Conservation (phyloP, 2,329 filamentous ascomycete genomes). For the Aspergillus tanneri region DNA sequence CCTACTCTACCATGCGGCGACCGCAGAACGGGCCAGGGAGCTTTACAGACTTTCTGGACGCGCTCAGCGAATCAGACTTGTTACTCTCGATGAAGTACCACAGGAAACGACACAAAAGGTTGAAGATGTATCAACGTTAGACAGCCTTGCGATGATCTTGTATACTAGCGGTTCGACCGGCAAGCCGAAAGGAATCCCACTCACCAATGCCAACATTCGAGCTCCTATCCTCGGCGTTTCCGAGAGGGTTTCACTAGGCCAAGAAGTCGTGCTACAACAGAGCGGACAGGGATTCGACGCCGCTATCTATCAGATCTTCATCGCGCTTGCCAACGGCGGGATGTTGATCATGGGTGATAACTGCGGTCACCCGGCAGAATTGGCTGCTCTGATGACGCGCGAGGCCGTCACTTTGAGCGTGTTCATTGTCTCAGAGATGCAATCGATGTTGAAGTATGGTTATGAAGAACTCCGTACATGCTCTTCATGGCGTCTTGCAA, state of each 20-base stretch:
- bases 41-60: neutral
- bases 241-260: neutral
- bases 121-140: neutral
- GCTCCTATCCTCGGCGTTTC: slow-evolving; percentile 6
- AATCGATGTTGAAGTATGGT: slow-evolving; percentile 8
- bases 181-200: slow-evolving; percentile 14
- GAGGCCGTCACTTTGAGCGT: slow-evolving; percentile 6
- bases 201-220: slow-evolving; percentile 7
- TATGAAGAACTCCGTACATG: slow-evolving; percentile 7
- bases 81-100: slow-evolving; percentile 4
- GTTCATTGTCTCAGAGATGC: slow-evolving; percentile 7
- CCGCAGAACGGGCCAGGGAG: slow-evolving; percentile 1
- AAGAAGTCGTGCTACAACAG: slow-evolving; percentile 9
- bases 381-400: slow-evolving; percentile 4
- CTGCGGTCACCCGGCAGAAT: slow-evolving; percentile 3
- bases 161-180: slow-evolving; percentile 23
- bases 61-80: neutral
- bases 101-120: slow-evolving; percentile 1
- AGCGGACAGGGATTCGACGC: slow-evolving; percentile 8
- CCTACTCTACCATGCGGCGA: slow-evolving; percentile 1
- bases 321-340: slow-evolving; percentile 4
- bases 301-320: slow-evolving; percentile 4
- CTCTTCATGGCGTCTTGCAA: slow-evolving; percentile 9
- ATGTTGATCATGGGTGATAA: slow-evolving; percentile 8
- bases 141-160: slow-evolving; percentile 7